Conservation (phyloP, 2,329 filamentous ascomycete species). For the Colletotrichum graminicola region DNA sequence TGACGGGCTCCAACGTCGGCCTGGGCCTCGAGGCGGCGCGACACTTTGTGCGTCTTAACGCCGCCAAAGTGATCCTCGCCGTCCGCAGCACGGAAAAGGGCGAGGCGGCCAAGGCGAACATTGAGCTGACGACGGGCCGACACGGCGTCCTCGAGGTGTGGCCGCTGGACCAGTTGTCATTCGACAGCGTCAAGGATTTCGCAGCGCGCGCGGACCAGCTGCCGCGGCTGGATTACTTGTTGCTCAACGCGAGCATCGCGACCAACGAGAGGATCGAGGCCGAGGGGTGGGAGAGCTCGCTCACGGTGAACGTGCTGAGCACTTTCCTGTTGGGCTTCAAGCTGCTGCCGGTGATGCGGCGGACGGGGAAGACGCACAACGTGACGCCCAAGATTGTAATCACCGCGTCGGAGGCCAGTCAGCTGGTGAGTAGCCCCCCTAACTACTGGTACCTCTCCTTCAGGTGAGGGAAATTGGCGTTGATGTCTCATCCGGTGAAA, state of each 20-base stretch:
- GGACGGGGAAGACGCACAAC: slow-evolving; percentile 51
- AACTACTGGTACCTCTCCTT: not conserved
- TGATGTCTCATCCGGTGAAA: not conserved
- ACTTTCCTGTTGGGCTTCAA: slow-evolving; percentile 59
- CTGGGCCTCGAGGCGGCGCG: slow-evolving; percentile 58
- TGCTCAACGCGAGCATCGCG: slow-evolving; percentile 53
- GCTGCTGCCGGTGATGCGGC: slow-evolving; percentile 57
- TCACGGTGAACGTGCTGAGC: slow-evolving; percentile 62
- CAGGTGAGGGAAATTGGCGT: not conserved
- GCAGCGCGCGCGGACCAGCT: slow-evolving; percentile 47
- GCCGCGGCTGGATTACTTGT: slow-evolving; percentile 52
- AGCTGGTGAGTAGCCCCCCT: slow-evolving; percentile 41
- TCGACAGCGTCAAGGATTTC: slow-evolving; percentile 51
- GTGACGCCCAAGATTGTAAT: slow-evolving; percentile 53
- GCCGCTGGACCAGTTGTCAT: slow-evolving; percentile 55
- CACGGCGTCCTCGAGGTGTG: slow-evolving; percentile 55
- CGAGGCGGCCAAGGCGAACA: slow-evolving; percentile 54
- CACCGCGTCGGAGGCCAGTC: slow-evolving; percentile 55
- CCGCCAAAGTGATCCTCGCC: slow-evolving; percentile 57
- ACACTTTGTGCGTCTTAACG: slow-evolving; percentile 55
- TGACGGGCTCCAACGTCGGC: slow-evolving; percentile 60
- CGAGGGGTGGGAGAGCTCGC: slow-evolving; percentile 57
- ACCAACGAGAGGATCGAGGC: slow-evolving; percentile 34
- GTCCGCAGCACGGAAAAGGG: slow-evolving; percentile 56
- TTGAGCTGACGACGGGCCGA: slow-evolving; percentile 42